Percentiles rank a stretch among this genome's conserved stretches.
phyloP scores from a whole-genome alignment of 208 protist species.

The Crithidia mellificae region DNA sequence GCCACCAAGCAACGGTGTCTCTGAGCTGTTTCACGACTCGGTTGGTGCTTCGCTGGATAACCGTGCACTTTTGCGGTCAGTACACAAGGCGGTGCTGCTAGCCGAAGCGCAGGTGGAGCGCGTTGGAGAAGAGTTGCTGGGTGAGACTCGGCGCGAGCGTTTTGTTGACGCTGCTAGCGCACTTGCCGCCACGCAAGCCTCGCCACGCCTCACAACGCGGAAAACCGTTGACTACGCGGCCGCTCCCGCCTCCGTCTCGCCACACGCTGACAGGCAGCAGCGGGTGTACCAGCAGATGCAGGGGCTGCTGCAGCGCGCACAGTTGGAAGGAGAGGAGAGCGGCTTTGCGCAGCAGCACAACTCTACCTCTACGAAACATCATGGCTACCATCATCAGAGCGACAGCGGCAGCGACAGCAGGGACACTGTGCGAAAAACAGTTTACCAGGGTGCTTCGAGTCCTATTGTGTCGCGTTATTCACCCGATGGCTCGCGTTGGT shows the following conservation, averaged over 20 bases:
- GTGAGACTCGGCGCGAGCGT: neutral
- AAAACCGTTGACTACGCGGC: neutral
- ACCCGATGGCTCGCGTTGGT: constrained; percentile 11
- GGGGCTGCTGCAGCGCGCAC: constrained; percentile 24
- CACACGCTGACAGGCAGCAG: constrained; percentile 28
- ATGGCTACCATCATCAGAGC: too few relatives aligned
- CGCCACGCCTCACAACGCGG: neutral
- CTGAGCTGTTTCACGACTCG: too few relatives aligned
- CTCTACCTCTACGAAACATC: too few relatives aligned
- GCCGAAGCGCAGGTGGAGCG: constrained; percentile 59
- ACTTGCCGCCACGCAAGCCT: neutral
- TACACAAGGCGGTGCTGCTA: constrained; percentile 46
- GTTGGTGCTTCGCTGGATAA: too few relatives aligned
- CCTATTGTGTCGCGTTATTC: constrained; percentile 2
- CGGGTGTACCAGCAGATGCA: constrained; percentile 45
- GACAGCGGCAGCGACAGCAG: neutral
- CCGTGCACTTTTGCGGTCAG: constrained; percentile 35
- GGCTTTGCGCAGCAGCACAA: neutral
- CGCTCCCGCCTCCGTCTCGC: neutral
- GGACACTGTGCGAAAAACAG: too few relatives aligned
- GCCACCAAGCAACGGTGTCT: neutral
- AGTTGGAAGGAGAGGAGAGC: neutral
- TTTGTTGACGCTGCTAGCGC: neutral
- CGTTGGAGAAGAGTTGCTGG: constrained; percentile 12
- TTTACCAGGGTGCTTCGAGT: neutral